Evolutionary conservation across 345 rosid species (phyloP), one percentile per base, ranked within the genome.

Genomic region (Moricandia arvensis): DNA sequence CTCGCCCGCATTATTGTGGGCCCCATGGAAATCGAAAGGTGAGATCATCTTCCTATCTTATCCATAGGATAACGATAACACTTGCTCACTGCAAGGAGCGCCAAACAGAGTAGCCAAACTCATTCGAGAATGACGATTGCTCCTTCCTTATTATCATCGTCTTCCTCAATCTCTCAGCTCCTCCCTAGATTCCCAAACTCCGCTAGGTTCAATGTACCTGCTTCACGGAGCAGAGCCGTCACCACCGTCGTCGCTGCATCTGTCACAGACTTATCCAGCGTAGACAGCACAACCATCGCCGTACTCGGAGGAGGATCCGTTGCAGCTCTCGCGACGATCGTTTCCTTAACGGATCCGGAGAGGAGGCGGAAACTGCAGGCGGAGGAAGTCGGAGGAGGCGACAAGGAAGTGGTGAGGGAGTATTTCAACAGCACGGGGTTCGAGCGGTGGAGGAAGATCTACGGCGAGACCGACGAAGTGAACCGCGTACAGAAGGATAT

Each of bases 381-480:
- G 31, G 97, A 87, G 80, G 97, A 94, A 68, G 97, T 91, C 12
- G 96, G 97, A 0, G 97, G 97, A 12, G 92, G 87, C 4, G 97
- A 91, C 71, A 91, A 90, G 84, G 97, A 95, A 58, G 99, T 91
- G 2, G 99, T 90, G 77, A 87, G 80, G 70, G 96, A 95, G 80
- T 95, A 91, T 81, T 91, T 90, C 85, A 91, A 91, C 69, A 90
- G 86, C 73, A 78, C 93, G 0, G 97, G 98, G 1, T 91, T 94
- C 79, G 91, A 91, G 84, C 80, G 99, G 73, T 90, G 99, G 97
- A 85, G 80, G 87, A 91, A 89, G 85, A 95, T 91, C n/a, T 89
- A 95, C 59, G 96, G 93, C 1, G 97, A 89, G 81, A 87, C 91
- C 0, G 97, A 89, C 34, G 99, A 95, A 30, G 97, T 91, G 30